Conservation (phyloP, 1,284 basidiomycete species). For the Malassezia brasiliensis region DNA sequence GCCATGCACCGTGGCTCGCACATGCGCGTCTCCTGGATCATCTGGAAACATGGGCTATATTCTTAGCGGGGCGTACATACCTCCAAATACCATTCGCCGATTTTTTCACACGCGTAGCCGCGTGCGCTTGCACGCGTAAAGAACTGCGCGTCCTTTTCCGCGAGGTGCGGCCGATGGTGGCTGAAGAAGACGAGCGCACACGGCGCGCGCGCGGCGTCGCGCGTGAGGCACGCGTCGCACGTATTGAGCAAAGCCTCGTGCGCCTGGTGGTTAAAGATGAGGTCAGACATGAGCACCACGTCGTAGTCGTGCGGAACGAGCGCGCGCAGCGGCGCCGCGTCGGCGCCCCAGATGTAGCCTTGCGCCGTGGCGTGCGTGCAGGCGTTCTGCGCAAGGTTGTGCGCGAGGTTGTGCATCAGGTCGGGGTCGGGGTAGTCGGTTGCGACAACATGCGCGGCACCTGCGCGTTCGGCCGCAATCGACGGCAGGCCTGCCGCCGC, state of each 20-base stretch:
- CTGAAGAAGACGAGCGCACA: constrained; percentile 79
- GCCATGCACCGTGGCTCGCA: constrained; percentile 33
- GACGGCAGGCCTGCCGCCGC: constrained; percentile 80
- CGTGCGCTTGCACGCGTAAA: constrained; percentile 59
- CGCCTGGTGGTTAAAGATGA: constrained; percentile 67
- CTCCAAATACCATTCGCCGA: constrained; percentile 55
- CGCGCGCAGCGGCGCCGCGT: constrained; percentile 55
- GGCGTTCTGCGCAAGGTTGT: constrained; percentile 63
- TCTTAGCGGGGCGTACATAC: not conserved
- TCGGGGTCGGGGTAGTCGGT: constrained; percentile 83
- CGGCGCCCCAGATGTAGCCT: constrained; percentile 83
- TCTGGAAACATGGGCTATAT: constrained; percentile 34
- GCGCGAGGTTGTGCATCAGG: constrained; percentile 67
- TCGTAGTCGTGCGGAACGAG: constrained; percentile 56
- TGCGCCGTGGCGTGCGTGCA: constrained; percentile 48
- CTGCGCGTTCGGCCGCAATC: constrained; percentile 29
- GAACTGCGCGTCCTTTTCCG: constrained; percentile 73
- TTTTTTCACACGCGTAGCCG: constrained; percentile 68
- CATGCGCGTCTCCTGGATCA: constrained; percentile 31
- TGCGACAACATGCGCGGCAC: constrained; percentile 58
- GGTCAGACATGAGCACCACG: constrained; percentile 77
- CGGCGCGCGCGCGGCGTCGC: constrained; percentile 34
- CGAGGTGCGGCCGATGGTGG: constrained; percentile 74
- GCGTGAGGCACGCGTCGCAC: constrained; percentile 55
- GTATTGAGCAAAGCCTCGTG: constrained; percentile 73